phyloP scores from a whole-genome alignment of 805 yeast genomes.

The Wickerhamiella domercqiae region DNA sequence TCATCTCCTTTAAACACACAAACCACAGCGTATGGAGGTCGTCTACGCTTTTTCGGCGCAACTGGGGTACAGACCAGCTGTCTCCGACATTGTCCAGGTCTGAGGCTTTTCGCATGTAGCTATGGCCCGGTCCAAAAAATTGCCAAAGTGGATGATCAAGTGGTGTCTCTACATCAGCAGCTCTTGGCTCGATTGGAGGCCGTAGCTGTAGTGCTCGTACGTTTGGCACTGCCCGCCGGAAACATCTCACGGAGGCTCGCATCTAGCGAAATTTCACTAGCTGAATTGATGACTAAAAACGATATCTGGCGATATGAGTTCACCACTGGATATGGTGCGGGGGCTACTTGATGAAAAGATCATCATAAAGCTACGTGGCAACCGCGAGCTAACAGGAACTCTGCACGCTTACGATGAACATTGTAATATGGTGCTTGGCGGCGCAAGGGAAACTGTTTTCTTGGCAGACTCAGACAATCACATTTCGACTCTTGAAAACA shows the following conservation, averaged over 20 bases:
- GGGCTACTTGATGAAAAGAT: constrained; percentile 76
- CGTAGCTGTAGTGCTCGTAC: constrained; percentile 43
- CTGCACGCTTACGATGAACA: constrained; percentile 93
- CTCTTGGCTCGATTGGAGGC: constrained; percentile 76
- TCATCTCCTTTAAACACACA: constrained; percentile 67
- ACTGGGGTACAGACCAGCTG: constrained; percentile 76
- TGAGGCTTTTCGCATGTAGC: constrained; percentile 42
- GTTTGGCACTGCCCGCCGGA: constrained; percentile 16
- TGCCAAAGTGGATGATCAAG: constrained; percentile 94
- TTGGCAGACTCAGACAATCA: constrained; percentile 35
- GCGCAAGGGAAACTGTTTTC: constrained; percentile 74
- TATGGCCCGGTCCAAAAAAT: constrained; percentile 51
- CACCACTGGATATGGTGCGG: constrained; percentile 84
- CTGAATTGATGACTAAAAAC: no score
- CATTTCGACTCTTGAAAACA: constrained; percentile 34
- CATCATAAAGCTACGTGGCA: constrained; percentile 81
- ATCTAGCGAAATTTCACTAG: no score
- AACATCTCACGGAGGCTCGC: no score
- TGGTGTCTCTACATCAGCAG: constrained; percentile 49
- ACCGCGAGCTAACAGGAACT: constrained; percentile 79
- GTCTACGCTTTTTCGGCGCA: constrained; percentile 79
- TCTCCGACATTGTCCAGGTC: constrained; percentile 36
- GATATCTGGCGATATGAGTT: constrained; percentile 32
- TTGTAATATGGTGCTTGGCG: constrained; percentile 89
- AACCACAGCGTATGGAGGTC: constrained; percentile 91